Evolutionary conservation across 2,329 filamentous ascomycete species (phyloP), one percentile per base, ranked within the genome.

Genomic region (Trichoderma hamatum): DNA sequence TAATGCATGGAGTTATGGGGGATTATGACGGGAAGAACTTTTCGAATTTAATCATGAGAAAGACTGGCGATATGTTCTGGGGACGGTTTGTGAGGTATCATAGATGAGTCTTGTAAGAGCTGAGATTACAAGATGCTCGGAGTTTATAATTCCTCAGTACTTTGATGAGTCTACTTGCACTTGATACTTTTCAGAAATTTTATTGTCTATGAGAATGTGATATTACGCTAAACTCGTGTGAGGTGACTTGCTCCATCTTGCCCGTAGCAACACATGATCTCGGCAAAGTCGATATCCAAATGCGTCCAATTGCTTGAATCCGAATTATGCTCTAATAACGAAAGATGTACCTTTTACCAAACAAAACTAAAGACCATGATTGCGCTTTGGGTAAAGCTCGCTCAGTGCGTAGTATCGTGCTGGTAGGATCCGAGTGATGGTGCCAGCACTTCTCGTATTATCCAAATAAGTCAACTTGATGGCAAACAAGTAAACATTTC

Each of bases 1-100:
- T 55, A 59, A 59, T 64, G 49, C 61, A 43, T 55, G 61, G 61
- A 64, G 61, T 64, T 64, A 36, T 55, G 32, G 49, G 49, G 46
- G 21, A 24, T 64, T 51, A 24, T 43, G 32, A 55, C 3, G 61
- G 49, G 49, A 54, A 55, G 61, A 55, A 30, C 30, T 21, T 3
- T 49, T n/a, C 19, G 32, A 4, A 14, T 26, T 64, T 49, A 43
- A 54, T 30, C 32, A 64, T 55, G 49, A 49, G 51, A 19, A 49
- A 36, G 51, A 7, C 32, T 55, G 54, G 49, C 24, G 49, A 36
- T 9, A 14, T 26, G 26, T 52, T 5, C 39, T 21, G 49, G 61
- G 32, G 16, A 9, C 39, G 46, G 49, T 64, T 46, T 11, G n/a
- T 51, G 32, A 43, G 9, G 28, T 39, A 28, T 64, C 36, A 19